phyloP scores from a whole-genome alignment of 495 filamentous ascomycete genomes.

The Pseudomonodictys pantanalensis region DNA sequence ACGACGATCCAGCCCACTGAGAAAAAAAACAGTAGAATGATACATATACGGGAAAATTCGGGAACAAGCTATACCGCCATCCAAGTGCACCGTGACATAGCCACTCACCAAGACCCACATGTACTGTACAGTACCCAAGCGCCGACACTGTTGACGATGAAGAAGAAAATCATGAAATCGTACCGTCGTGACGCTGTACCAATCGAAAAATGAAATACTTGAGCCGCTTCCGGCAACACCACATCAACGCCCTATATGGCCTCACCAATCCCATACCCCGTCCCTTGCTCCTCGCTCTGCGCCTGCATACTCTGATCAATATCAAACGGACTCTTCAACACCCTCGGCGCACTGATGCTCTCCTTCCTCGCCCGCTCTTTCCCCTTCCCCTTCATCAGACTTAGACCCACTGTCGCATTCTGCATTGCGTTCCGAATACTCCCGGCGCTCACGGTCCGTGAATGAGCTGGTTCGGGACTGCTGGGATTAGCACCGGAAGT shows the following conservation, averaged over 20 bases:
- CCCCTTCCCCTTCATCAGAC: constrained; percentile 28
- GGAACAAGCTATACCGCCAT: no score
- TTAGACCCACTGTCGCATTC: neutral
- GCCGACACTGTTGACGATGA: no score
- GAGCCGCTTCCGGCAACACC: neutral
- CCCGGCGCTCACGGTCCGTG: constrained; percentile 20
- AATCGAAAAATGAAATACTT: neutral
- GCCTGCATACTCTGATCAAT: neutral
- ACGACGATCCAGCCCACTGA: no score
- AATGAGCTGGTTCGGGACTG: constrained; percentile 3
- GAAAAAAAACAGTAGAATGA: no score
- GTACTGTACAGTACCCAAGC: no score
- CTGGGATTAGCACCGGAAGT: constrained; percentile 1
- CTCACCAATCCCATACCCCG: constrained; percentile 18
- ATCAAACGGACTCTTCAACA: constrained; percentile 24
- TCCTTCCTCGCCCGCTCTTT: constrained; percentile 32
- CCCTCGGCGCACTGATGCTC: constrained; percentile 19
- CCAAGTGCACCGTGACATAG: no score
- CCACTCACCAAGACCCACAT: no score
- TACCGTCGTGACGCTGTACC: neutral
- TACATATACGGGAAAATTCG: no score
- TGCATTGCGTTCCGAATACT: constrained; percentile 13
- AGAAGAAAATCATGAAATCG: neutral
- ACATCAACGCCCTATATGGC: constrained; percentile 8
- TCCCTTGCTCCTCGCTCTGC: neutral